Evolutionary conservation across 73 alveolate genomes (phyloP), one percentile per base, ranked within the genome.

Genomic region (Paramecium sonneborni): DNA sequence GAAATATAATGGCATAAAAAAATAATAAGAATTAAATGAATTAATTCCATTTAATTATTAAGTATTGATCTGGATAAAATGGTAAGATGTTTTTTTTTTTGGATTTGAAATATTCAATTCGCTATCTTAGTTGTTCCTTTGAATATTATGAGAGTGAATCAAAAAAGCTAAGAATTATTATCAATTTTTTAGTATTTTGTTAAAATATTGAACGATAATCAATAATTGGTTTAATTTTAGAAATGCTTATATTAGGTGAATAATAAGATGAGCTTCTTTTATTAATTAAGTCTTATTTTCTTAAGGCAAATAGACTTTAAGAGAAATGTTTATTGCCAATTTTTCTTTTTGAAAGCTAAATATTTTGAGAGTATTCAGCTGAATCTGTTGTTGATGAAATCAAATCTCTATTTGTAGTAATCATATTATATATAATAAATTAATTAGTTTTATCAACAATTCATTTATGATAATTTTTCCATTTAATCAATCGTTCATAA

Each of bases 401-500:
- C 44, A 32, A 32, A 34, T 72, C 86, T 37, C 86, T 72, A 72
- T 72, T 72, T 15, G 57, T 72, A n/a, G 52, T 34, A 15, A 38
- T 72, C 38, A 35, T 52, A 72, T 28, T 32, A 72, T 72, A 72
- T 62, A 67, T 21, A 30, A 67, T 67, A 30, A 67, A 30, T 30
- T 67, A 67, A 32, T 30, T 67, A 30, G 44, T 20, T 52, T n/a
- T n/a, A 24, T 11, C n/a, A 26, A 24, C 14, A 34, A 32, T 26
- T 72, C 86, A 79, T 79, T 43, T 79, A 44, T 79, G 41, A 43
- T 79, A 18, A 44, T 79, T 79, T 44, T 79, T 79, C 90, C 90
- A 79, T 41, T 79, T 79, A 30, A 39, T 5, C 72, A 79, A n/a
- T 20, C 90, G 76, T 41, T 44, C 12, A 62, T 79, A 79, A 30